A percentile compares a stretch with the other conserved stretches of the same genome.
phyloP scores from a whole-genome alignment of 495 filamentous ascomycete genomes.

The Hypoxylon rickii region DNA sequence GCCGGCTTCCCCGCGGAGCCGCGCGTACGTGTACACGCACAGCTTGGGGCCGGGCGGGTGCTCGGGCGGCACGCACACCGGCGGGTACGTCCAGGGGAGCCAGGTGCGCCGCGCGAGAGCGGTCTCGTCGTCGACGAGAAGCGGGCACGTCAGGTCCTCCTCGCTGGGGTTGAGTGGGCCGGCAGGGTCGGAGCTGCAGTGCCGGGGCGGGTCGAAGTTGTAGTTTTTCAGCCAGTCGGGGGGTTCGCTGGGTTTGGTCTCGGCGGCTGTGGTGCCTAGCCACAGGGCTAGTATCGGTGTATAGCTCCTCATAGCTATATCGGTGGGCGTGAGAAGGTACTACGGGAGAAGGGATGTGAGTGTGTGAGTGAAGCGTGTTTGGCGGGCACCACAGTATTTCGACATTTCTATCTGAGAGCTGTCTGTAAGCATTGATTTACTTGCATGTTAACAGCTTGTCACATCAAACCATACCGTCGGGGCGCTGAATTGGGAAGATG shows the following conservation, averaged over 20 bases:
- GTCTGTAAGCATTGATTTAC: constrained; percentile 2
- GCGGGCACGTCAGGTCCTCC: constrained; percentile 19
- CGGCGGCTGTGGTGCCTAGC: neutral
- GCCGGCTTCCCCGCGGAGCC: constrained; percentile 24
- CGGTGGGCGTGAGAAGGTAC: neutral
- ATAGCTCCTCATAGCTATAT: constrained; percentile 8
- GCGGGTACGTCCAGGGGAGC: constrained; percentile 43
- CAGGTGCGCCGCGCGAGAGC: constrained; percentile 15
- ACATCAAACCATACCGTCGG: constrained; percentile 4
- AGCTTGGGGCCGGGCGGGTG: constrained; percentile 28
- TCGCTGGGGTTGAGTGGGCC: constrained; percentile 22
- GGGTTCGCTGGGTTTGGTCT: constrained; percentile 4
- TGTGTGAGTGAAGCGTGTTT: neutral
- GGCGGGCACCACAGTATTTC: constrained; percentile 2
- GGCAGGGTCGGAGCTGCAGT: constrained; percentile 29
- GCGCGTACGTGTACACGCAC: constrained; percentile 32
- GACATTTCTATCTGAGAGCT: too few species aligned
- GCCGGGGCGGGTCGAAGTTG: constrained; percentile 17
- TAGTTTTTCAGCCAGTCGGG: constrained; percentile 27
- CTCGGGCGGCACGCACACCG: constrained; percentile 32
- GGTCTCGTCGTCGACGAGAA: constrained; percentile 33
- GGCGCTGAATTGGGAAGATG: neutral
- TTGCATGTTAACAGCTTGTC: constrained; percentile 22
- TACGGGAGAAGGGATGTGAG: neutral
- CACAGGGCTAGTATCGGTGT: constrained; percentile 7